A percentile compares a stretch with the other conserved stretches of the same genome.
Evolutionary conservation across 768 basidiomycete species (phyloP).

Genomic region (Collybia mongolica): DNA sequence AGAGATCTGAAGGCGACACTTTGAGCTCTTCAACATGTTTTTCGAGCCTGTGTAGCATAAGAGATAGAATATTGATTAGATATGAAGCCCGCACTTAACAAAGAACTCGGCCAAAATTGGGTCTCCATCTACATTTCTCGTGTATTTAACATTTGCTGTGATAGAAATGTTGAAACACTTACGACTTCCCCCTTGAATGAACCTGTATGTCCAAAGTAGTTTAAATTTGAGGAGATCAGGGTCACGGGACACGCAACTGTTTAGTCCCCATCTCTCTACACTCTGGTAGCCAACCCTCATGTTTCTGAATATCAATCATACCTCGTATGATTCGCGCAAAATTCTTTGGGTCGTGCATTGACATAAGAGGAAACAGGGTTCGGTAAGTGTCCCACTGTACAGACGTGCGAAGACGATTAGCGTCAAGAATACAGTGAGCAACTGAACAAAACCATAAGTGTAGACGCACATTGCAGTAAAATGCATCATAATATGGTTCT

Average conservation of each 20-base stretch:
- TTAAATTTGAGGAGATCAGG: constrained; percentile 31
- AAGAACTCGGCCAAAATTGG: constrained; percentile 67
- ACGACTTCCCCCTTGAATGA: constrained; percentile 64
- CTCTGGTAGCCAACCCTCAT: constrained; percentile 73
- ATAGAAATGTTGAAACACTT: constrained; percentile 18
- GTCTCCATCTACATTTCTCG: constrained; percentile 45
- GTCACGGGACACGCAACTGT: not conserved
- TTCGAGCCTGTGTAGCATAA: constrained; percentile 37
- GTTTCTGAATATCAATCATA: constrained; percentile 65
- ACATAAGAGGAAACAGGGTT: constrained; percentile 60
- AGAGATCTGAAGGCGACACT: constrained; percentile 48
- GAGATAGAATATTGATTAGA: not conserved
- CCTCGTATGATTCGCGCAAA: constrained; percentile 60
- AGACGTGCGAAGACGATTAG: not conserved
- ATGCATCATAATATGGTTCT: constrained; percentile 65
- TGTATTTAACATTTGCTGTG: not conserved
- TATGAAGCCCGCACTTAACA: constrained; percentile 44
- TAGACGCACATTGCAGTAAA: constrained; percentile 59
- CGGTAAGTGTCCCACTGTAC: constrained; percentile 64
- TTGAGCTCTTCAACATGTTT: constrained; percentile 45
- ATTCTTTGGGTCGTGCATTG: constrained; percentile 57
- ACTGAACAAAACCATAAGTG: not conserved
- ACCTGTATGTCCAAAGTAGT: constrained; percentile 10
- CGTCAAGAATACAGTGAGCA: not conserved
- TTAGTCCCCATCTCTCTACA: constrained; percentile 44